Evolutionary conservation across 169 alveolate genomes (phyloP).

Genomic region (Eimeria necatrix): DNA sequence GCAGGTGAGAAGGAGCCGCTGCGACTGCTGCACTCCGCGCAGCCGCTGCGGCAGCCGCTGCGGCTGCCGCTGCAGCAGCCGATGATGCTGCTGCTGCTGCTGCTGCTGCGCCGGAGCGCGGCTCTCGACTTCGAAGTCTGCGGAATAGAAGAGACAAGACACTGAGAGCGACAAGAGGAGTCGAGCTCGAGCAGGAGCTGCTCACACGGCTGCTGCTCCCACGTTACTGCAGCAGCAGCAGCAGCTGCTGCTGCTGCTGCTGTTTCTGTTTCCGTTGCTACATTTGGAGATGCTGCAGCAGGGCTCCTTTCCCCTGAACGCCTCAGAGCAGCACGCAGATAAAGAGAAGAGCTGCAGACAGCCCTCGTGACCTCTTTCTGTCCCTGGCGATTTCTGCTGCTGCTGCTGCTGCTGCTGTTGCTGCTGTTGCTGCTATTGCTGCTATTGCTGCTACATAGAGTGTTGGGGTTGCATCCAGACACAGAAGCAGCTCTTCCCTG

Average conservation of each 20-base stretch:
- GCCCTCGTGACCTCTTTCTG: neutral
- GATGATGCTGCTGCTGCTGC: neutral
- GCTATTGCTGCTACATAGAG: neutral
- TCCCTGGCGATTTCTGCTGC: constrained; percentile 1
- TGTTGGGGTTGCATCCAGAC: neutral
- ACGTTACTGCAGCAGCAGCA: neutral
- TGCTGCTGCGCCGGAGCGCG: neutral
- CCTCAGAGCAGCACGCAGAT: constrained; percentile 1
- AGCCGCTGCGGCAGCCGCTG: constrained; percentile 6
- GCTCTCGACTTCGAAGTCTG: neutral
- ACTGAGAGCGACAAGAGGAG: neutral
- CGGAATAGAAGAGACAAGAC: neutral
- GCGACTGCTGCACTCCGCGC: neutral
- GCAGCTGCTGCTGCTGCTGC: too few relatives aligned
- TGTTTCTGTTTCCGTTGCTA: neutral
- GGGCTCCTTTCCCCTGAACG: neutral
- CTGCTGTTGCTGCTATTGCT: neutral
- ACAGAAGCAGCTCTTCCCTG: neutral
- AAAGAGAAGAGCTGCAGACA: neutral
- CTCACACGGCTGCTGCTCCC: neutral
- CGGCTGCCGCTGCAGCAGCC: too few relatives aligned
- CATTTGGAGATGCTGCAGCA: neutral
- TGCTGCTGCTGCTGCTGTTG: constrained; percentile 16
- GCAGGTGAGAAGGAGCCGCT: neutral
- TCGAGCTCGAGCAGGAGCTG: neutral